Conservation (phyloP, 2,329 filamentous ascomycete genomes). For the Stenocarpella maydis region DNA sequence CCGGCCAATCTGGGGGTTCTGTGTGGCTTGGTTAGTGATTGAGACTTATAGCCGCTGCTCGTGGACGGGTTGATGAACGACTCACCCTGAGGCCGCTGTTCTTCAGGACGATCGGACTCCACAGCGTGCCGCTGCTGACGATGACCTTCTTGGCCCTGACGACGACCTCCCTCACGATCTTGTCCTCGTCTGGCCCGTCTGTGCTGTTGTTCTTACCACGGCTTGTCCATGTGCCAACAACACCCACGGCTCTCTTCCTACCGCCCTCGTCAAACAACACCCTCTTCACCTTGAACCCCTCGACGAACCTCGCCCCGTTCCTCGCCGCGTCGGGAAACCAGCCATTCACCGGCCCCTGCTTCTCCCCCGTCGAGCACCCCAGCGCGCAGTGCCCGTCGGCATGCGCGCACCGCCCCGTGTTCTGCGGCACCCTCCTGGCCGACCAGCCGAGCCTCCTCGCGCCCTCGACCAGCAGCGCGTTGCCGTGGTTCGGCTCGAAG, state of each 20-base stretch:
- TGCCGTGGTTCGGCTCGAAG: slow-evolving; percentile 75
- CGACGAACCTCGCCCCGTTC: slow-evolving; percentile 79
- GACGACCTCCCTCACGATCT: slow-evolving; percentile 65
- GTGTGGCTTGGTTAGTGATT: slow-evolving; percentile 2
- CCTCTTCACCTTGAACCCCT: slow-evolving; percentile 77
- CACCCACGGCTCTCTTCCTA: slow-evolving; percentile 68
- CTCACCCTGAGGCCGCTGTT: slow-evolving; percentile 75
- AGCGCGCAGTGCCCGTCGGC: slow-evolving; percentile 70
- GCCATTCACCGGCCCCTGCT: slow-evolving; percentile 77
- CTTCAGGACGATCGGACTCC: slow-evolving; percentile 76
- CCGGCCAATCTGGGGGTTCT: slow-evolving; percentile 81
- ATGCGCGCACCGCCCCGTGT: slow-evolving; percentile 75
- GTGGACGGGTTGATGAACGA: background rate
- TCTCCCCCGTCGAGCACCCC: slow-evolving; percentile 71
- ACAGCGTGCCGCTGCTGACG: slow-evolving; percentile 74
- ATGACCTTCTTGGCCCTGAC: slow-evolving; percentile 81
- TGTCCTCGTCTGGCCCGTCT: slow-evolving; percentile 46
- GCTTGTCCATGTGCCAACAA: slow-evolving; percentile 76
- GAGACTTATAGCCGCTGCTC: too few species aligned
- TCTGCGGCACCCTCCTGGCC: slow-evolving; percentile 75
- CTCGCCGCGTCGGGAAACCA: slow-evolving; percentile 80
- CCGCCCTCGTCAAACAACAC: slow-evolving; percentile 69
- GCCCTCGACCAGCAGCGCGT: slow-evolving; percentile 74
- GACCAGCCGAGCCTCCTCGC: slow-evolving; percentile 75
- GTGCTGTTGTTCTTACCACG: slow-evolving; percentile 62